Conservation (phyloP, 2,329 filamentous ascomycete genomes). For the Nectriaceae sp. region DNA sequence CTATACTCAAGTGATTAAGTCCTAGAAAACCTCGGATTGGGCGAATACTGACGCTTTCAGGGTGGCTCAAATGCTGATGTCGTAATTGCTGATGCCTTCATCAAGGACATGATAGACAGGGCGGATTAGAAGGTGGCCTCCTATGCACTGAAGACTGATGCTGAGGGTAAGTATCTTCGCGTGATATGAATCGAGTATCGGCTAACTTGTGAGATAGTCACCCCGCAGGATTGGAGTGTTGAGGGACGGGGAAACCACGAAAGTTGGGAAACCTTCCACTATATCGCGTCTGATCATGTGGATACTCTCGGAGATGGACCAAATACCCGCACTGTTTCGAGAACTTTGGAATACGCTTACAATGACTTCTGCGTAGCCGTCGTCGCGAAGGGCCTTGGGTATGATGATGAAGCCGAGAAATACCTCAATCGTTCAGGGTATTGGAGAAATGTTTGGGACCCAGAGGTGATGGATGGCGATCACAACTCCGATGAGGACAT, state of each 20-base stretch:
- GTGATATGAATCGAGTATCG: neutral
- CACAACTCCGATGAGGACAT: neutral
- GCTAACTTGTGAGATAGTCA: neutral
- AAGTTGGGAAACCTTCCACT: neutral
- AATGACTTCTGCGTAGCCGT: conserved; percentile 72
- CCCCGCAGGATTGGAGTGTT: neutral
- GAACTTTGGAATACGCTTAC: conserved; percentile 79
- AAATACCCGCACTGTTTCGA: conserved; percentile 68
- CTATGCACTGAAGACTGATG: neutral
- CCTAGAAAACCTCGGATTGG: conserved; percentile 25
- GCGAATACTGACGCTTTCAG: neutral
- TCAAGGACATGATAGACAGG: neutral
- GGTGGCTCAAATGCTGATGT: neutral
- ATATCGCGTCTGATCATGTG: neutral
- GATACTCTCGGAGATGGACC: conserved; percentile 57
- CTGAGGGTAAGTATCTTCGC: neutral
- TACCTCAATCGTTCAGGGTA: neutral
- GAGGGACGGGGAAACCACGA: neutral
- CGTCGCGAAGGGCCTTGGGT: conserved; percentile 60
- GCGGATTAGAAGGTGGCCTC: neutral
- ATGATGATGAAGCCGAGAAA: conserved; percentile 46
- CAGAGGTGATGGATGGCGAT: neutral
- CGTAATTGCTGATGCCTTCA: neutral
- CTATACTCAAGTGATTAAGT: conserved; percentile 46
- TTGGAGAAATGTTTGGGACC: neutral